Conservation (phyloP, 176 grass and related monocot genomes). For the Aechmea fasciata region DNA sequence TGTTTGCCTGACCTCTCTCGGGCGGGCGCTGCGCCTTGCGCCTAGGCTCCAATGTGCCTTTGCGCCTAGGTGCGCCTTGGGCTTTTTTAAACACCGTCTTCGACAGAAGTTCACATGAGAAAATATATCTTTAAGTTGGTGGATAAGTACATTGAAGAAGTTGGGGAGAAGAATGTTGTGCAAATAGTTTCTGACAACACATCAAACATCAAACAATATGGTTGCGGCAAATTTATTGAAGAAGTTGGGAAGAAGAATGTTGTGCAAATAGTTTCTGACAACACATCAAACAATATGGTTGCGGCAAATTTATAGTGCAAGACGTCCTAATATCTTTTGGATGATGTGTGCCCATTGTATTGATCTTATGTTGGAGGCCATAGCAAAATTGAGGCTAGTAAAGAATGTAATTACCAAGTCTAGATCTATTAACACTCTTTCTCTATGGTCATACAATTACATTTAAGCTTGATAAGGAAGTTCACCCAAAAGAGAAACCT, state of each 20-base stretch:
- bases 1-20: too few species aligned
- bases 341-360: background rate
- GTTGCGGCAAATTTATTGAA: too few species aligned
- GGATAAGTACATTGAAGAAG: background rate
- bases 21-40: too few species aligned
- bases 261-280: conserved; percentile 11
- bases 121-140: conserved; percentile 6
- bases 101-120: background rate
- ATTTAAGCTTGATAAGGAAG: background rate
- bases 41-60: too few species aligned
- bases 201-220: too few species aligned
- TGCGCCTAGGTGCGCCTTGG: too few species aligned
- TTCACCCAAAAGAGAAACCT: background rate
- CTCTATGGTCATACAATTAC: background rate
- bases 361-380: background rate
- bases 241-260: conserved; percentile 16
- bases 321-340: background rate
- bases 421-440: background rate
- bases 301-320: background rate
- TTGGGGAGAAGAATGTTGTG: conserved; percentile 14
- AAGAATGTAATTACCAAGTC: background rate
- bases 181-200: conserved; percentile 9
- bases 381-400: background rate
- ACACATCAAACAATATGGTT: background rate
- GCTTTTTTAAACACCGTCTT: too few species aligned